Evolutionary conservation across 352 stramenopile genomes (phyloP), one percentile per base, ranked within the genome.

Genomic region (Phytophthora brassicae): DNA sequence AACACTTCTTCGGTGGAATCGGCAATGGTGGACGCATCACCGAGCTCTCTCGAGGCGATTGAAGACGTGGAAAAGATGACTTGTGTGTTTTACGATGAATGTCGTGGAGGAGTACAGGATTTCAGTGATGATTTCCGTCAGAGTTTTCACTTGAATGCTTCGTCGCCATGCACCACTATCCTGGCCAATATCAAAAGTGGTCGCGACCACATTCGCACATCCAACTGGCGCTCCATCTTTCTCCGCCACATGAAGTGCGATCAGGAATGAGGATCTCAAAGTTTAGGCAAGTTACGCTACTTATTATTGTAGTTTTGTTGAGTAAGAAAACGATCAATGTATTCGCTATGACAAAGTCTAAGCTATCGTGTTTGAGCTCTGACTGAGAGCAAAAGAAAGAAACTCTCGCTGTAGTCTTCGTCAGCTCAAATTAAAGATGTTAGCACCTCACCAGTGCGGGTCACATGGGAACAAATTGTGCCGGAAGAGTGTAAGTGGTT

Each of bases 21-120:
- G 4, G 29, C 33, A 28, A 54, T 70, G 48, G n/a, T 28, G 55
- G 54, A 66, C 22, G 41, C 53, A 28, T 63, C 57, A 6, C 39
- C 69, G 55, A 20, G 67, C 26, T 66, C 75, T 17, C 47, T 77
- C 6, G 53, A 75, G 26, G 80, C 79, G 7, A 72, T 94, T 16
- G 54, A 78, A 16, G 85, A 94, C 47, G 81, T 95, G 28, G 82
- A 94, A 63, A 92, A 92, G 72, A 96, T 96, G 87, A 92, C 86
- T 8, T 96, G 87, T 48, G 70, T 96, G 39, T 94, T 94, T 53
- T 93, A 91, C 56, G 74, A 94, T 52, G 83, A 94, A 56, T 96
- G 87, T 53, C 85, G 82, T 35, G 85, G 77, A 41, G 75, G 75
- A 12, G 84, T 96, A 35, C 62, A 60, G 16, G 79, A 91, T 59